Conservation (phyloP, 306 rosid genomes). For the Gillenia trifoliata region DNA sequence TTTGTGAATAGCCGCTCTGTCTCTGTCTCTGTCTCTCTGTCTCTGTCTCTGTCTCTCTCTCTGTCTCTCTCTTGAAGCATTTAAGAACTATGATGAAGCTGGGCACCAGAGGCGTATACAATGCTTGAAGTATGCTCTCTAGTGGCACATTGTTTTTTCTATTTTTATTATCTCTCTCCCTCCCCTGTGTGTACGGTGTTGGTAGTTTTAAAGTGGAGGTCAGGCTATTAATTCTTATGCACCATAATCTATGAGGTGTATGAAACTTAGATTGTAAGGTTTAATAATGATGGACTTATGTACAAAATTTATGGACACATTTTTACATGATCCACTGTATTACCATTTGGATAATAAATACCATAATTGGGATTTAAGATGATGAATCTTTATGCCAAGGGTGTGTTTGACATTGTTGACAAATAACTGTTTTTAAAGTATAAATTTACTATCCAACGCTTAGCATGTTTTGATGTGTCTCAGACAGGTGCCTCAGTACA, state of each 20-base stretch:
- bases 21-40: not conserved
- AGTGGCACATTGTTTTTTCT: not conserved
- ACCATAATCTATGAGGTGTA: not conserved
- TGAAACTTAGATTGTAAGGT: not conserved
- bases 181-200: not conserved
- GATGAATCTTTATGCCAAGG: not conserved
- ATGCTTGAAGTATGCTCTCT: conserved; percentile 71
- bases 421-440: not conserved
- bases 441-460: not conserved
- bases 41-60: not conserved
- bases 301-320: too few species aligned
- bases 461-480: not conserved
- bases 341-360: not conserved
- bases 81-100: conserved; percentile 93
- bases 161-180: not conserved
- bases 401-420: not conserved
- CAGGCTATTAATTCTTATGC: not conserved
- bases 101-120: conserved; percentile 98
- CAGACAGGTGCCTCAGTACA: not conserved
- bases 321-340: too few species aligned
- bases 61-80: conserved; percentile 56
- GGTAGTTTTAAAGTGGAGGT: not conserved
- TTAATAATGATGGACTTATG: not conserved
- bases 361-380: not conserved
- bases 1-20: not conserved